Percentiles rank a stretch among this genome's conserved stretches.
These are phyloP conservation scores for Batkoa obscura DNA, from an alignment of 371 early-diverging fungal genomes.

Conservation along the genomic window DNA sequence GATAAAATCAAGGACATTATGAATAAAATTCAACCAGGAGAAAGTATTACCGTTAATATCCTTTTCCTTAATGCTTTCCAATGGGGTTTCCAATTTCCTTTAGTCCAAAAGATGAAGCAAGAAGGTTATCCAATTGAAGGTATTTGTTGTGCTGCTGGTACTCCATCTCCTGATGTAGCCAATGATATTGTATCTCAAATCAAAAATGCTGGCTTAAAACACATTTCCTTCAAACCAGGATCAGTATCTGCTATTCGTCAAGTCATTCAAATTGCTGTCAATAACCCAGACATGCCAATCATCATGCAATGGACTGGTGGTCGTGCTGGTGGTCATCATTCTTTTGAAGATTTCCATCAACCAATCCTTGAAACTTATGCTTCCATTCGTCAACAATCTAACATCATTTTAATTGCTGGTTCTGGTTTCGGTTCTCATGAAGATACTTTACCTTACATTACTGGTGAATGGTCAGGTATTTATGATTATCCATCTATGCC, in stretches of 20 bases:
- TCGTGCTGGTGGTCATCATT: conserved; percentile 93
- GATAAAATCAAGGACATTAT: conserved; percentile 64
- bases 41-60: conserved; percentile 76
- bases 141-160: conserved; percentile 81
- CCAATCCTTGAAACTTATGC: conserved; percentile 88
- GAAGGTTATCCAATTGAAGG: conserved; percentile 90
- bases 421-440: conserved; percentile 83
- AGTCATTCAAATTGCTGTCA: conserved; percentile 74
- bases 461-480: conserved; percentile 77
- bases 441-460: conserved; percentile 83
- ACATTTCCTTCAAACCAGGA: conserved; percentile 87
- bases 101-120: conserved; percentile 64
- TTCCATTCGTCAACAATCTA: conserved; percentile 64
- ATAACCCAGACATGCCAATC: conserved; percentile 75
- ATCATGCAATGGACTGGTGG: conserved; percentile 96
- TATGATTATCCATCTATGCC: conserved; percentile 89
- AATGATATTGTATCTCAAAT: conserved; percentile 63
- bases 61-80: conserved; percentile 83
- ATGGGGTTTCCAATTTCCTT: conserved; percentile 93
- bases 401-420: conserved; percentile 80
- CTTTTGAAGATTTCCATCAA: conserved; percentile 86
- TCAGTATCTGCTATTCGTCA: conserved; percentile 67
- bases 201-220: conserved; percentile 63
- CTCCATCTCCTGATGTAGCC: conserved; percentile 80
- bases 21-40: conserved; percentile 55